These are phyloP conservation scores for Crepidotus variabilis DNA, from an alignment of 768 basidiomycete genomes.

Conservation along the genomic window DNA sequence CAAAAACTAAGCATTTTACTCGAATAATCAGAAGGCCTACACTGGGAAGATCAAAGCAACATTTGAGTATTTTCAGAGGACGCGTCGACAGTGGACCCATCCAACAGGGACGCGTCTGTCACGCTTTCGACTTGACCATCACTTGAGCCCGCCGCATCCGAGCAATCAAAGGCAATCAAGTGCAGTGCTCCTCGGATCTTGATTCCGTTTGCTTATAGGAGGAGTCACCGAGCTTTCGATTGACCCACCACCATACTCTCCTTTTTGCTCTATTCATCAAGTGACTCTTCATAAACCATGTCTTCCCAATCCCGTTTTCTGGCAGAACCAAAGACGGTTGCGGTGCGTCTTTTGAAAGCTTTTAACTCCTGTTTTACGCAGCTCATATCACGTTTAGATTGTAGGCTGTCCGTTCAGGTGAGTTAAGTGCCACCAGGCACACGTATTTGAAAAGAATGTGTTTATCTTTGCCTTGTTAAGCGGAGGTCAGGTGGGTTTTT, in stretches of 20 bases:
- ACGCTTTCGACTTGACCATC: too few relatives aligned
- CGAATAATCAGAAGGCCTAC: too few relatives aligned
- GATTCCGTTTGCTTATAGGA: slow-evolving; percentile 7
- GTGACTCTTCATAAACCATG: slow-evolving; percentile 17
- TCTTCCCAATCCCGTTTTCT: slow-evolving; percentile 44
- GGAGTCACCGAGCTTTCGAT: not conserved
- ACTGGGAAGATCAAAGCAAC: too few relatives aligned
- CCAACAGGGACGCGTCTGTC: too few relatives aligned
- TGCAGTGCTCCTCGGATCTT: not conserved
- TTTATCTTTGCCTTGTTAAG: slow-evolving; percentile 27
- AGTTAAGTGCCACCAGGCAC: slow-evolving; percentile 22
- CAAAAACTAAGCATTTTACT: too few relatives aligned
- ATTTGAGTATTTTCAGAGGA: too few relatives aligned
- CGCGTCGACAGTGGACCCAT: too few relatives aligned
- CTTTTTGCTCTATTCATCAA: not conserved
- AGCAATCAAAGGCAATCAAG: too few relatives aligned
- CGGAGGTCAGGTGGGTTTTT: slow-evolving; percentile 57
- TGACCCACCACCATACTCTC: not conserved
- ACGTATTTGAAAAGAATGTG: slow-evolving; percentile 4
- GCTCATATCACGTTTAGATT: slow-evolving; percentile 46
- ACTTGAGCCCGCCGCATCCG: too few relatives aligned
- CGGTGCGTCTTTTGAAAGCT: slow-evolving; percentile 48
- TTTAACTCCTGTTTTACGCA: slow-evolving; percentile 1
- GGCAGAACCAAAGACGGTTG: slow-evolving; percentile 67
- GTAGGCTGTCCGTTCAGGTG: slow-evolving; percentile 96